phyloP scores from a whole-genome alignment of 1,284 basidiomycete genomes.

The Apiotrichum montevideense region DNA sequence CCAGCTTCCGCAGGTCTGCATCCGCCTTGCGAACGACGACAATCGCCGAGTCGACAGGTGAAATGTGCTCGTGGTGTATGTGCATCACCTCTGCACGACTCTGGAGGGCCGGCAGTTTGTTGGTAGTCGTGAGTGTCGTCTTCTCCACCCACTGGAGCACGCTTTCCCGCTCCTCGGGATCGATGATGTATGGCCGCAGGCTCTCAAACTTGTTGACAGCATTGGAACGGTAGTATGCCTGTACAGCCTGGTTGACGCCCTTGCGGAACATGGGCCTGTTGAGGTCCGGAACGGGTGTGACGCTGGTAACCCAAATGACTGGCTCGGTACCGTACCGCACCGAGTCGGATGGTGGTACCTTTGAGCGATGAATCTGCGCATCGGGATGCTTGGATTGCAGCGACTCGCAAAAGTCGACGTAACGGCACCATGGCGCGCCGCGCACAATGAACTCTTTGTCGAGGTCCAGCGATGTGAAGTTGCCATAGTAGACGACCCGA shows the following conservation, averaged over 20 bases:
- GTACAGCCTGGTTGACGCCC: constrained; percentile 71
- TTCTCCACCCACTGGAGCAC: constrained; percentile 79
- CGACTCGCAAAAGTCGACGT: constrained; percentile 61
- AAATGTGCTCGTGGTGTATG: constrained; percentile 68
- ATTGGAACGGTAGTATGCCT: constrained; percentile 60
- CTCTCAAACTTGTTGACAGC: constrained; percentile 75
- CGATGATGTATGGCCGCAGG: constrained; percentile 62
- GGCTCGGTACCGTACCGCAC: constrained; percentile 73
- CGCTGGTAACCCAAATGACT: constrained; percentile 80
- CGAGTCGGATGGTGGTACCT: constrained; percentile 71
- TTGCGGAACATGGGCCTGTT: constrained; percentile 73
- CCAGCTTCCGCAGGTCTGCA: constrained; percentile 20
- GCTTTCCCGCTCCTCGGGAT: constrained; percentile 50
- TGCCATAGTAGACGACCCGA: constrained; percentile 55
- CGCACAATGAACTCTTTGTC: constrained; percentile 45
- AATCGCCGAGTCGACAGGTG: constrained; percentile 78
- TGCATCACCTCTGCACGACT: constrained; percentile 83
- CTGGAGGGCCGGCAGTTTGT: constrained; percentile 85
- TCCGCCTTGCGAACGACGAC: constrained; percentile 59
- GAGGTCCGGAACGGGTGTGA: constrained; percentile 78
- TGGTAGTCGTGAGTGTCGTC: constrained; percentile 72
- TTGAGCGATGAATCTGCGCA: constrained; percentile 69
- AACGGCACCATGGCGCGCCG: constrained; percentile 38
- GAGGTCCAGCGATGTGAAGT: constrained; percentile 36
- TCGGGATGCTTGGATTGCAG: constrained; percentile 89